Percentiles rank a stretch among this genome's conserved stretches.
Conservation (phyloP, 2,329 filamentous ascomycete genomes). For the Pyrenochaeta sp. region DNA sequence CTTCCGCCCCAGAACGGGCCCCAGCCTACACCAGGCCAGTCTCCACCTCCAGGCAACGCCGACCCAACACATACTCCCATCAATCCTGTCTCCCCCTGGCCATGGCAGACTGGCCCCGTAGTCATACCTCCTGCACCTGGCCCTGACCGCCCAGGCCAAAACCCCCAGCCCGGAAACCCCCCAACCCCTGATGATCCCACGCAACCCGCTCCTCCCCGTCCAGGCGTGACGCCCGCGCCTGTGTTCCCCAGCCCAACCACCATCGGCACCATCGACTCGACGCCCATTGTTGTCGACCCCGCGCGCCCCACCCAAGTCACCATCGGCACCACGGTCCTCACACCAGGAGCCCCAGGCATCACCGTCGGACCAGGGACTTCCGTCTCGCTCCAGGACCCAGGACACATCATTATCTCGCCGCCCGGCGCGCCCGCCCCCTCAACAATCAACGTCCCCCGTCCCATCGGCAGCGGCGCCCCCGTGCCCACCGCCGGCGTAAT, state of each 20-base stretch:
- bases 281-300: slow-evolving; percentile 19
- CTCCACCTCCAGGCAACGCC: slow-evolving; percentile 10
- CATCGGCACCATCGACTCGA: slow-evolving; percentile 13
- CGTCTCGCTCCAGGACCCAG: slow-evolving; percentile 9
- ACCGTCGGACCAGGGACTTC: slow-evolving; percentile 12
- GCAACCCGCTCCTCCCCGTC: slow-evolving; percentile 1
- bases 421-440: slow-evolving; percentile 7
- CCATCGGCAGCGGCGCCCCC: slow-evolving; percentile 4
- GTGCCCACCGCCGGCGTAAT: slow-evolving; percentile 12
- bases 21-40: slow-evolving; percentile 28
- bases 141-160: neutral
- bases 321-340: slow-evolving; percentile 15
- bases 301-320: slow-evolving; percentile 9
- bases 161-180: neutral
- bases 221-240: neutral
- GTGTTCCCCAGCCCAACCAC: slow-evolving; percentile 11
- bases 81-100: slow-evolving; percentile 3
- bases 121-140: neutral
- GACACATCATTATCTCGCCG: slow-evolving; percentile 9
- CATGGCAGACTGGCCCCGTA: slow-evolving; percentile 7
- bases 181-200: neutral
- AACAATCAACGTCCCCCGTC: slow-evolving; percentile 19
- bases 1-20: slow-evolving; percentile 7
- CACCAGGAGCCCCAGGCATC: slow-evolving; percentile 13
- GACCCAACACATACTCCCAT: slow-evolving; percentile 13